Conservation (phyloP, 2,329 filamentous ascomycete species). For the Aspergillus nomiae region DNA sequence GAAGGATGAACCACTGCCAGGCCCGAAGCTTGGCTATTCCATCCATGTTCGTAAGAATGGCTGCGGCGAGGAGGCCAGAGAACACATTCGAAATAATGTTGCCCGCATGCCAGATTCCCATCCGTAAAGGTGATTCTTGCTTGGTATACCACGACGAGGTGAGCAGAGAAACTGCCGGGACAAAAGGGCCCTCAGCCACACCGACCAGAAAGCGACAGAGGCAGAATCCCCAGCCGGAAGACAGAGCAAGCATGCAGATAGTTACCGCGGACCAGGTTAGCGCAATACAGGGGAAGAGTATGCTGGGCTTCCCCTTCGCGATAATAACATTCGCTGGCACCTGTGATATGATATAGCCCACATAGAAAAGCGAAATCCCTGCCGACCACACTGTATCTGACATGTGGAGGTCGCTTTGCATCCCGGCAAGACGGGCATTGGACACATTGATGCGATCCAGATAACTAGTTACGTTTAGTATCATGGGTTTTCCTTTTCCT, state of each 20-base stretch:
- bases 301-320: conserved; percentile 13
- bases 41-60: neutral
- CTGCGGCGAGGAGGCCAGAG: neutral
- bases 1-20: neutral
- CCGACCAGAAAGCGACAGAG: conserved; percentile 15
- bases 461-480: conserved; percentile 3
- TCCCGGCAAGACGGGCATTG: conserved; percentile 16
- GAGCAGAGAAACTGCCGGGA: neutral
- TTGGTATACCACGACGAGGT: neutral
- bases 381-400: conserved; percentile 15
- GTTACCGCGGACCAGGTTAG: conserved; percentile 12
- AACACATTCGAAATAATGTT: neutral
- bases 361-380: conserved; percentile 15
- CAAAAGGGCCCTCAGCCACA: conserved; percentile 5
- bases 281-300: conserved; percentile 12
- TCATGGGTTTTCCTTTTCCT: neutral
- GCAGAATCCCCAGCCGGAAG: conserved; percentile 11
- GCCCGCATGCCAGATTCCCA: neutral
- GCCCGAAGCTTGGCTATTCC: neutral
- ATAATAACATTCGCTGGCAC: conserved; percentile 12
- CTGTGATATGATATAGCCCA: conserved; percentile 16
- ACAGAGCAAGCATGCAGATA: conserved; percentile 14
- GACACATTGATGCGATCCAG: conserved; percentile 17
- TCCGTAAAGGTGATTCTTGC: neutral
- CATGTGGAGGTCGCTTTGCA: conserved; percentile 16